Base-by-base conservation (phyloP, 805 yeast species). In the Clavispora carvajalis region DNA sequence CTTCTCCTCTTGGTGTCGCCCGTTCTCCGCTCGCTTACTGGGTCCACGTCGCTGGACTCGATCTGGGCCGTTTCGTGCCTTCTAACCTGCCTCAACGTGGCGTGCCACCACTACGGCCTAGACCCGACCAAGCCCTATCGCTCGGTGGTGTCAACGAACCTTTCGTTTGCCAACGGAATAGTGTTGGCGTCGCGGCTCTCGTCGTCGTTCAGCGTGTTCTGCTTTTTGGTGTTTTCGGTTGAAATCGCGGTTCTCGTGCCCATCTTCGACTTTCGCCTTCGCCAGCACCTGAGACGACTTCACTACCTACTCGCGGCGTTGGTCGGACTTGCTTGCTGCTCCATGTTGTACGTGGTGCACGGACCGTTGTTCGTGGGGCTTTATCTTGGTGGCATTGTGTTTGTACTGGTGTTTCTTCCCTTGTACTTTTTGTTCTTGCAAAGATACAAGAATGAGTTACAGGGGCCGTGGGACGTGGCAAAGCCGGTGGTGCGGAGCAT, bases 391-490 rank as follows among this genome's bases (percentile, higher is more conserved):
- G 54, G 67, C 30, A 73, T 85, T 1, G 59, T 71, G 2, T 60
- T 83, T 7, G 65, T 77, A 1, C 54, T 50, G 54, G 37, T 48
- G 17, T 42, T 41, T 15, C 73, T 86, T 17, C 96, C 96, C 2
- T 69, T 73, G 37, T 82, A 86, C 63, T 82, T 86, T 51, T 61
- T 86, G 36, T 72, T 71, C 22, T 63, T 88, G 29, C 96, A 87
- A 55, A 76, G 77, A 58, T 86, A 86, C 57, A 87, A 87, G 59
- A 85, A 80, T 56, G 95, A 86, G 58, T 66, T 87, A 38, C 90
- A 85, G 58, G 96, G 96, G 0, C 96, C 96, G 1, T 87, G 96
- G 96, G 96, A 87, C 58, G 79, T 84, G 1, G 95, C 95, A 5
- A 79, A 76, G 54, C 95, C 95, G 1, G 67, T 77, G 7, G 63